phyloP scores from a whole-genome alignment of 441 rosid genomes.

The Gossypium gossypioides region DNA sequence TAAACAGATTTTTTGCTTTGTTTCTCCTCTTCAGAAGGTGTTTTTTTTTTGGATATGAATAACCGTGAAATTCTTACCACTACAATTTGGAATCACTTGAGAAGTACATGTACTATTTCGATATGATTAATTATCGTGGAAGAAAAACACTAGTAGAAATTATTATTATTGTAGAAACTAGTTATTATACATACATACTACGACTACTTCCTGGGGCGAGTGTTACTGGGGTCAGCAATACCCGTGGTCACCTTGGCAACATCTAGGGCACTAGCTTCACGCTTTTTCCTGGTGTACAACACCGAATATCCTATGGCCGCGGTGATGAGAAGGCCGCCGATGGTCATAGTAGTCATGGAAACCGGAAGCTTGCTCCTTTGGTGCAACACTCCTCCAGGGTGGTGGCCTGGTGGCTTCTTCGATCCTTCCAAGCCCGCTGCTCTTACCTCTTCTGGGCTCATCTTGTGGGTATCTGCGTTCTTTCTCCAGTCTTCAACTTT shows the following conservation, averaged over 20 bases:
- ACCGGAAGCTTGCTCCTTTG: slow-evolving; percentile 54
- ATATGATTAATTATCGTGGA: not conserved
- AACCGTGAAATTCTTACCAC: not conserved
- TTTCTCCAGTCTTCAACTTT: slow-evolving; percentile 44
- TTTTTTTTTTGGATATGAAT: not conserved
- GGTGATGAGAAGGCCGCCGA: slow-evolving; percentile 39
- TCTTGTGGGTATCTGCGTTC: slow-evolving; percentile 54
- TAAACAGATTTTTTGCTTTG: not conserved
- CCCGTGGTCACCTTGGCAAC: slow-evolving; percentile 49
- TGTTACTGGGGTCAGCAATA: slow-evolving; percentile 38
- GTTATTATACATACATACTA: slow-evolving; percentile 11
- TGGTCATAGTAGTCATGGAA: slow-evolving; percentile 40
- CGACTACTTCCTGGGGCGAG: slow-evolving; percentile 42
- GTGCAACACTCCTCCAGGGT: slow-evolving; percentile 52
- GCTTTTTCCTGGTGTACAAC: slow-evolving; percentile 46
- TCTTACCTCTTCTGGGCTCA: slow-evolving; percentile 39
- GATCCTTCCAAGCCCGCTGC: slow-evolving; percentile 52
- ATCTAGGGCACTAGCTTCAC: slow-evolving; percentile 50
- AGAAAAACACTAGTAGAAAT: not conserved
- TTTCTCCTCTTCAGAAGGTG: not conserved
- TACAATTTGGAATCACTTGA: not conserved
- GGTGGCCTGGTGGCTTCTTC: slow-evolving; percentile 48
- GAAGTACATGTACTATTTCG: not conserved
- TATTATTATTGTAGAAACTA: not conserved
- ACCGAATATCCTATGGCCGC: slow-evolving; percentile 41